Evolutionary conservation across 2,329 filamentous ascomycete genomes (phyloP).

Genomic region (Albifimbria verrucaria): DNA sequence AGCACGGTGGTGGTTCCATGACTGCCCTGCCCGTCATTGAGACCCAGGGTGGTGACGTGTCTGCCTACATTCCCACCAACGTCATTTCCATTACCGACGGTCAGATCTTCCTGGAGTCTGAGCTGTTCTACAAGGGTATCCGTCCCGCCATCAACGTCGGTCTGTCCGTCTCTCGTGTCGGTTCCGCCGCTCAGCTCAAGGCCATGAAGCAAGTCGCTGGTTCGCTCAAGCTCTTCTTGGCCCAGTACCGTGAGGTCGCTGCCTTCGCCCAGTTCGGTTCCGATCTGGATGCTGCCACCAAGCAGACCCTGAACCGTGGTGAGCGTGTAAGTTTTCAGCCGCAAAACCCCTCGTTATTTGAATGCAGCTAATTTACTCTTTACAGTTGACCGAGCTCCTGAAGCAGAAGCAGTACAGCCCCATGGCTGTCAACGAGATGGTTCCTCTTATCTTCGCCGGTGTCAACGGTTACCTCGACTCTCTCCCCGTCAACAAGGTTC

Average conservation of each 20-base stretch:
- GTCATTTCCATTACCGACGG: conserved; percentile 99
- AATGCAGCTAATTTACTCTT: conserved; percentile 19
- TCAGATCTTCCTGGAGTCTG: conserved; percentile 99
- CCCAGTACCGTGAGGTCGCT: conserved; percentile 99
- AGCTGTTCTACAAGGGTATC: conserved; percentile 99
- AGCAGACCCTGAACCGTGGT: conserved; percentile 97
- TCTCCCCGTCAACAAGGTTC: conserved; percentile 87
- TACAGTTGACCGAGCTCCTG: conserved; percentile 84
- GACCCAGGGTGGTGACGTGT: conserved; percentile 99
- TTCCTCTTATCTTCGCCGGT: conserved; percentile 98
- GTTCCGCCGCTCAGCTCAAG: conserved; percentile 98
- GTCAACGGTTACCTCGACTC: conserved; percentile 93
- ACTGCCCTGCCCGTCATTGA: conserved; percentile 98
- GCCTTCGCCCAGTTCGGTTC: conserved; percentile 99
- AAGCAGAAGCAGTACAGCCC: conserved; percentile 99
- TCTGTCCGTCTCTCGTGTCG: conserved; percentile 99
- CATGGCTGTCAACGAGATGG: conserved; percentile 99
- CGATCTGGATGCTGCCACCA: conserved; percentile 96
- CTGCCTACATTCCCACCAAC: conserved; percentile 99
- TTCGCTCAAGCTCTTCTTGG: conserved; percentile 99
- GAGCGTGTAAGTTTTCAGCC: conserved; percentile 72
- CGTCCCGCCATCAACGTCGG: conserved; percentile 99
- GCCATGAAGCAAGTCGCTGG: conserved; percentile 99
- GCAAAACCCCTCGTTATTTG: background rate
- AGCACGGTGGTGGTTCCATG: conserved; percentile 91